Conservation (phyloP, 2,329 filamentous ascomycete genomes). For the Ophiocordyceps camponoti-floridani region DNA sequence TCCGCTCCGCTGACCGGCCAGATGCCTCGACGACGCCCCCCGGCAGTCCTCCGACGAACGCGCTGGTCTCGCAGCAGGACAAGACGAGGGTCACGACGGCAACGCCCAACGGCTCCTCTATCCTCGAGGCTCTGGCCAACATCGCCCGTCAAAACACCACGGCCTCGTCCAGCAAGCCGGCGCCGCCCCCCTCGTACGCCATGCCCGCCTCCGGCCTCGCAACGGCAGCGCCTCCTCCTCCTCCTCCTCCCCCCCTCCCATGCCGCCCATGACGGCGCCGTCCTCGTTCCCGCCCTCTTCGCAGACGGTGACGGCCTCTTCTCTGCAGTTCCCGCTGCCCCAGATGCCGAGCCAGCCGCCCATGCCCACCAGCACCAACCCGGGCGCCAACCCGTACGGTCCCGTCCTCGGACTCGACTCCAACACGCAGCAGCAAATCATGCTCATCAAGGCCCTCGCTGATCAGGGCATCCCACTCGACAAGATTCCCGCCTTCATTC, state of each 20-base stretch:
- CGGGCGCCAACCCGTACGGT: conserved; percentile 10
- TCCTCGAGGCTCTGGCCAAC: conserved; percentile 63
- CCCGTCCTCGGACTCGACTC: conserved; percentile 23
- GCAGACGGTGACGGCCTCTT: conserved; percentile 42
- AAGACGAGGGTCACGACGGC: conserved; percentile 15
- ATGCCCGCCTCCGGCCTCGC: conserved; percentile 14
- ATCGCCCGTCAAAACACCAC: conserved; percentile 58
- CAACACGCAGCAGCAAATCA: conserved; percentile 51
- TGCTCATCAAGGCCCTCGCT: conserved; percentile 57
- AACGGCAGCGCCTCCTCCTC: conserved; percentile 11
- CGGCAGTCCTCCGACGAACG: conserved; percentile 36
- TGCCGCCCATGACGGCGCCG: conserved; percentile 2
- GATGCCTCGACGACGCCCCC: conserved; percentile 55
- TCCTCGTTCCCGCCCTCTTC: conserved; percentile 23
- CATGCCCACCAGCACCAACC: conserved; percentile 6
- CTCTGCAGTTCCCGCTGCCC: conserved; percentile 21
- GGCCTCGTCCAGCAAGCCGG: conserved; percentile 18
- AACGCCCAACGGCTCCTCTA: conserved; percentile 35
- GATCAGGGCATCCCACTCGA: conserved; percentile 63
- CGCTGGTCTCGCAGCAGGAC: conserved; percentile 20
- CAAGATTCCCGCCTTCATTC: conserved; percentile 47
- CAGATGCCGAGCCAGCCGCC: conserved; percentile 13
- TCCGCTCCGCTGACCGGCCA: conserved; percentile 14
- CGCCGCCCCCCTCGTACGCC: conserved; percentile 19
- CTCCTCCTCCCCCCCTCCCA: conserved; percentile 9